Percentiles rank a stretch among this genome's conserved stretches.
Conservation (phyloP, 345 rosid species). For the rapeseed (Brassica napus) region Da-Ae NC_063452.1:9544001-9544500, state of each 20-base stretch:
- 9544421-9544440: too few relatives aligned
- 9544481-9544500: too few relatives aligned
- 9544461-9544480: too few relatives aligned
- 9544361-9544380: too few relatives aligned
- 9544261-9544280: too few relatives aligned
- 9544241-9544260: not conserved
- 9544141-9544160: not conserved
- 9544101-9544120: not conserved
- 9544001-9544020: slow-evolving; percentile 30
- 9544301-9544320: too few relatives aligned
- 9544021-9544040: slow-evolving; percentile 42
- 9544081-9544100: not conserved
- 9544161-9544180: not conserved
- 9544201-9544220: not conserved
- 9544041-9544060: slow-evolving; percentile 22
- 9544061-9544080: not conserved
- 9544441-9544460: too few relatives aligned
- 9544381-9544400: too few relatives aligned
- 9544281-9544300: too few relatives aligned
- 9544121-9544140: not conserved
- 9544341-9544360: too few relatives aligned
- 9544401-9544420: too few relatives aligned
- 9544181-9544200: not conserved
- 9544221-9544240: not conserved
- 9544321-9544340: too few relatives aligned